phyloP scores from a whole-genome alignment of 2,329 filamentous ascomycete species.

The Coniochaeta prunicola region DNA sequence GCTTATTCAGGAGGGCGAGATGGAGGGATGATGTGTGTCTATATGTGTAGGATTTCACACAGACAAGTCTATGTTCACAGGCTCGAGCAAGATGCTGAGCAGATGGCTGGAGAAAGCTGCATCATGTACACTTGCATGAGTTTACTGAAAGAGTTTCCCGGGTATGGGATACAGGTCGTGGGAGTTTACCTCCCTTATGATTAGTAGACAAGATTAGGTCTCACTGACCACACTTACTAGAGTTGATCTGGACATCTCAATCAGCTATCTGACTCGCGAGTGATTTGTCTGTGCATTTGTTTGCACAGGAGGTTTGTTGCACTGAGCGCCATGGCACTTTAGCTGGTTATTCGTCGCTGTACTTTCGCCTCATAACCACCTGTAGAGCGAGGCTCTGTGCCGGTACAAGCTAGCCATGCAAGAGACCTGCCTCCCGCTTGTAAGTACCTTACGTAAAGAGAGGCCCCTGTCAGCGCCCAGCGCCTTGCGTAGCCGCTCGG shows the following conservation, averaged over 20 bases:
- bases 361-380: no score
- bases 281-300: not conserved
- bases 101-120: no score
- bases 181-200: not conserved
- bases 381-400: no score
- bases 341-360: not conserved
- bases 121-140: not conserved
- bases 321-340: not conserved
- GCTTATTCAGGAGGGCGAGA: conserved; percentile 58
- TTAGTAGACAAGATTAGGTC: not conserved
- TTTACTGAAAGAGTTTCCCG: not conserved
- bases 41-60: not conserved
- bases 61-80: not conserved
- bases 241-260: not conserved
- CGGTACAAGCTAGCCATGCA: no score
- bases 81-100: not conserved
- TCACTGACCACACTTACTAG: not conserved
- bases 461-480: no score
- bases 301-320: not conserved
- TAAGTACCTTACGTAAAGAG: no score
- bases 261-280: not conserved
- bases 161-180: not conserved
- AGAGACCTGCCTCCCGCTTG: no score
- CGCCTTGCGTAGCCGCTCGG: not conserved
- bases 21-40: conserved; percentile 14